Percentiles rank a stretch among this genome's conserved stretches.
Evolutionary conservation across 768 basidiomycete genomes (phyloP).

Genomic region (Sistotremastrum suecicum): DNA sequence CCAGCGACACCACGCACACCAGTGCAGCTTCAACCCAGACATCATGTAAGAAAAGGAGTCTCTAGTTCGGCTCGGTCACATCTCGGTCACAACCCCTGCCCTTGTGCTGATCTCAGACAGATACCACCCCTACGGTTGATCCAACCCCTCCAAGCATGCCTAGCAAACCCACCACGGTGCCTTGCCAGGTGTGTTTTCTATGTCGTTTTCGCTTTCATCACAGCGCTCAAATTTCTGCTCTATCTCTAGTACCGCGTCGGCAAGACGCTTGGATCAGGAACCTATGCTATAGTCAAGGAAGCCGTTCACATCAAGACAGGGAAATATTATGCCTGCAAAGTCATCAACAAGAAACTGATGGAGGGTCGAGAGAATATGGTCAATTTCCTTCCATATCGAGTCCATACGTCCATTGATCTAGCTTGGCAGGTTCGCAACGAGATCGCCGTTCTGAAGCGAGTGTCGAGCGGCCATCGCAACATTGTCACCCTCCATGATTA

Average conservation of each 20-base stretch:
- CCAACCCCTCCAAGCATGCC: no score
- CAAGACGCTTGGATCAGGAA: constrained; percentile 79
- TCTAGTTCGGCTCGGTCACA: no score
- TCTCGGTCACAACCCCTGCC: no score
- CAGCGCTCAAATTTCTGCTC: background rate
- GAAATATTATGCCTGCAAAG: constrained; percentile 97
- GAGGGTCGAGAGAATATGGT: constrained; percentile 98
- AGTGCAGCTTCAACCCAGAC: no score
- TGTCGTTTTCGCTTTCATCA: no score
- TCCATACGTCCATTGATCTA: constrained; percentile 1
- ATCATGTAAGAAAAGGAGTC: no score
- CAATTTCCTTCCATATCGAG: constrained; percentile 13
- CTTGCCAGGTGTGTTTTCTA: no score
- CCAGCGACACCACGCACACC: no score
- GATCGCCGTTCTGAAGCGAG: constrained; percentile 84
- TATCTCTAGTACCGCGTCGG: constrained; percentile 67
- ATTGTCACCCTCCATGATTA: constrained; percentile 94
- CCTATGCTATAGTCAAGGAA: constrained; percentile 92
- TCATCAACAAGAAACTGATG: constrained; percentile 99
- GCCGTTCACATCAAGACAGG: constrained; percentile 87
- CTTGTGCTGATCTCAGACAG: no score
- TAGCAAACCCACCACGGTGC: no score
- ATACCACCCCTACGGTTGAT: no score
- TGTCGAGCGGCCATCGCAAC: constrained; percentile 81
- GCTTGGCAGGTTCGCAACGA: constrained; percentile 78